phyloP scores from a whole-genome alignment of 768 basidiomycete genomes.

The Gymnopilus junonius region DNA sequence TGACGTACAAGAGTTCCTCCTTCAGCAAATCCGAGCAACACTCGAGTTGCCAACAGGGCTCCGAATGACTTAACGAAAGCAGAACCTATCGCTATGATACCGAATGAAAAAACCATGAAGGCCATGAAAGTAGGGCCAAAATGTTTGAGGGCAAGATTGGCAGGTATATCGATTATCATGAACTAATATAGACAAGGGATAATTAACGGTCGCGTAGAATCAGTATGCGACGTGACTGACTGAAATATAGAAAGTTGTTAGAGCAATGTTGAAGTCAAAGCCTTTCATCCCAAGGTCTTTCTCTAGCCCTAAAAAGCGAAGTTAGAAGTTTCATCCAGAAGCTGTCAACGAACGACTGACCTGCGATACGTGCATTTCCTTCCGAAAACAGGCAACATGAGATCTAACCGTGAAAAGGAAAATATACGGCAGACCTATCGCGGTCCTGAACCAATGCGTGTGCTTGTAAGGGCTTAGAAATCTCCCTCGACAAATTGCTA shows the following conservation, averaged over 20 bases:
- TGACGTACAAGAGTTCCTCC: constrained; percentile 44
- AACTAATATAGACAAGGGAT: constrained; percentile 28
- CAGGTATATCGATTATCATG: constrained; percentile 42
- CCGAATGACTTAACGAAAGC: constrained; percentile 42
- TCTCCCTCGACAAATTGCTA: neutral
- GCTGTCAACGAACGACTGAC: constrained; percentile 1
- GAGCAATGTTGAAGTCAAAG: constrained; percentile 43
- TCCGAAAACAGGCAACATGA: neutral
- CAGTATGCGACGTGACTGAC: constrained; percentile 22
- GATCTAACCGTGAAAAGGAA: neutral
- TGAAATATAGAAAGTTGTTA: constrained; percentile 46
- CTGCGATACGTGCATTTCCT: constrained; percentile 31
- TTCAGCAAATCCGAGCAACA: constrained; percentile 46
- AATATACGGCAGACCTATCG: constrained; percentile 20
- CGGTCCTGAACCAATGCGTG: constrained; percentile 12
- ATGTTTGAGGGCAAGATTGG: constrained; percentile 45
- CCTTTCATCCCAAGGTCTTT: constrained; percentile 46
- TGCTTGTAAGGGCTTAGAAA: too few species aligned
- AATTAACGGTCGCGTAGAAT: neutral
- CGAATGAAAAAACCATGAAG: constrained; percentile 41
- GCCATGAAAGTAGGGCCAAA: constrained; percentile 45
- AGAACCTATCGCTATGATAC: constrained; percentile 39
- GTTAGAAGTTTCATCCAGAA: neutral
- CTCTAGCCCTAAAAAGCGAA: constrained; percentile 34
- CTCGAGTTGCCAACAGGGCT: constrained; percentile 39